Evolutionary conservation across 2,329 filamentous ascomycete species (phyloP), one percentile per base, ranked within the genome.

Genomic region (Verticillium isaacii): DNA sequence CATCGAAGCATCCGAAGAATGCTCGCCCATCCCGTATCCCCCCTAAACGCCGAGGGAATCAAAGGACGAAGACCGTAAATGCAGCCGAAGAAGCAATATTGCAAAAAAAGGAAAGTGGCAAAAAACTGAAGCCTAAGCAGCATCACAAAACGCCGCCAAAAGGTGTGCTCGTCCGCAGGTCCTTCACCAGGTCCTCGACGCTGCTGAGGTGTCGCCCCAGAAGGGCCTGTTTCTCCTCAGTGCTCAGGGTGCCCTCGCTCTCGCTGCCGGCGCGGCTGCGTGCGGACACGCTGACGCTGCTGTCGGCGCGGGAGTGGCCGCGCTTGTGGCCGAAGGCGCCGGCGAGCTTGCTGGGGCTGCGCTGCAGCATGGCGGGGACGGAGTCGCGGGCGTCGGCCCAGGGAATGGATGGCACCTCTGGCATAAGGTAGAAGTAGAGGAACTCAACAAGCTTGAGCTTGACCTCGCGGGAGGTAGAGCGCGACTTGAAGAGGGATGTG

Each of bases 341-440:
- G 2, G 81, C 82, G 15, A 89, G 78, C 75, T 91, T 91, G 74
- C 85, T 90, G 1, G 89, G 87, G 70, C 86, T 90, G 64, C 87
- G 83, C 74, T 89, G 86, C 64, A 88, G 75, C 70, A 88, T 80
- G 29, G 76, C 78, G 8, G 82, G 78, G 9, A 82, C 71, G 2
- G 79, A 80, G 62, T 76, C 75, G 58, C 75, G 76, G 58, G 74
- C 73, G 23, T 75, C 78, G 64, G 82, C 79, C 64, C 77, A 77
- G 5, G 85, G 82, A 65, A 84, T 82, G 23, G 83, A 79, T 55
- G 83, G 88, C 0, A 85, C 86, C 77, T 99, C 95, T 58, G 94
- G 93, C 89, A 98, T 97, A 68, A 99, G 88, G 76, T 98, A 99
- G 77, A 98, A 98, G 81, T 98, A 98, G 59, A 99, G 80, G 73